A percentile compares a stretch with the other conserved stretches of the same genome.
phyloP scores from a whole-genome alignment of 768 basidiomycete species.

The Russula ochroleuca region DNA sequence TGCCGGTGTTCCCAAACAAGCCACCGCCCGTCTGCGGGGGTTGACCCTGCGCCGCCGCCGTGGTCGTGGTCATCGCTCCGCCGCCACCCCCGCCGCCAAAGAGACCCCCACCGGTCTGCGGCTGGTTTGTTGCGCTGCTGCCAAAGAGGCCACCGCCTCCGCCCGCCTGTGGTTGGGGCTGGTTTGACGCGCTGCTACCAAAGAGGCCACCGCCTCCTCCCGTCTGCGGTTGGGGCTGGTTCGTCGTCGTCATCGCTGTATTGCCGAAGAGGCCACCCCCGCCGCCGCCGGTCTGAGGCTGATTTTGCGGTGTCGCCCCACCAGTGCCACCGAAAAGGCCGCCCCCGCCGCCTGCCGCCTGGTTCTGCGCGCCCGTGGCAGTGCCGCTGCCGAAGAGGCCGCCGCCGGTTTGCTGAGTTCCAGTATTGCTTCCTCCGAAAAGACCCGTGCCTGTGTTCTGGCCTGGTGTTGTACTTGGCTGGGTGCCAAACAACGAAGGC shows the following conservation, averaged over 20 bases:
- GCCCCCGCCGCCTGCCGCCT: neutral
- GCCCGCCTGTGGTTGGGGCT: slow-evolving; percentile 11
- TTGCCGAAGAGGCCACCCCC: slow-evolving; percentile 31
- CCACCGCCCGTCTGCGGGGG: slow-evolving; percentile 25
- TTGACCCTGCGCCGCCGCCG: neutral
- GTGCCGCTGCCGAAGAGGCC: slow-evolving; percentile 29
- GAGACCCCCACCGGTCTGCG: slow-evolving; percentile 26
- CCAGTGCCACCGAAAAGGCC: slow-evolving; percentile 13
- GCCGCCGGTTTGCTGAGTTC: slow-evolving; percentile 19
- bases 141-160: slow-evolving; percentile 19
- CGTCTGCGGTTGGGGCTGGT: neutral
- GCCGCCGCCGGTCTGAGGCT: neutral
- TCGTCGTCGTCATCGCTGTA: too few relatives aligned
- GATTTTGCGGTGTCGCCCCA: slow-evolving; percentile 7
- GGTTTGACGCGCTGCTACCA: neutral
- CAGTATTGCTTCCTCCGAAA: slow-evolving; percentile 11
- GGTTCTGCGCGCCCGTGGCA: slow-evolving; percentile 2
- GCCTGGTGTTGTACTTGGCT: slow-evolving; percentile 6
- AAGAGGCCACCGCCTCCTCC: slow-evolving; percentile 12
- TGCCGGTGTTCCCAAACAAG: slow-evolving; percentile 32
- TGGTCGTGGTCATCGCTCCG: neutral
- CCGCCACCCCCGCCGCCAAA: neutral
- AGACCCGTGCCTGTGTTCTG: slow-evolving; percentile 14
- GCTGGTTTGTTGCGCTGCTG: slow-evolving; percentile 5
- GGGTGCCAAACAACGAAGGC: slow-evolving; percentile 16